Conservation (phyloP, 495 filamentous ascomycete species). For the Lentithecium fluviatile region DNA sequence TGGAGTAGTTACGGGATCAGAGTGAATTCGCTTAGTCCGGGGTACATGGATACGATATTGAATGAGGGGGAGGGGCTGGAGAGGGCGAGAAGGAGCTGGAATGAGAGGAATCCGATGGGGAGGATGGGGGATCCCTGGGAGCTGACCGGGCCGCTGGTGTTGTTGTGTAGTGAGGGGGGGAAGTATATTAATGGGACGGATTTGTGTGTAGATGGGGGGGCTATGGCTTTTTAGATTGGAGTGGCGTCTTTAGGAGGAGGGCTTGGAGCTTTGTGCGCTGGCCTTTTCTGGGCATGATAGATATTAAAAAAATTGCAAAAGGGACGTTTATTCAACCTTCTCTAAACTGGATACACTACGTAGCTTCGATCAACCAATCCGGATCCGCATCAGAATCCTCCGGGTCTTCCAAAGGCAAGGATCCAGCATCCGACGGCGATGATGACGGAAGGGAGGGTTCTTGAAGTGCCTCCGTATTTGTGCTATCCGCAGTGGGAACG, state of each 20-base stretch:
- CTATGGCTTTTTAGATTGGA: constrained; percentile 28
- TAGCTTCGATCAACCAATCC: constrained; percentile 53
- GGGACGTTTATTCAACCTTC: too few species aligned
- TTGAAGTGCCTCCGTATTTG: neutral
- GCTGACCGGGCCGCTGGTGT: constrained; percentile 63
- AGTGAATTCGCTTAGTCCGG: constrained; percentile 68
- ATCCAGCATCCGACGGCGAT: constrained; percentile 32
- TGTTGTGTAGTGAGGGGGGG: constrained; percentile 62
- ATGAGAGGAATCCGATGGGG: constrained; percentile 62
- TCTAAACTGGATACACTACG: constrained; percentile 15
- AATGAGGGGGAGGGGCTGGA: constrained; percentile 64
- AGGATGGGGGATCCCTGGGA: constrained; percentile 67
- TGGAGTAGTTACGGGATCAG: constrained; percentile 64
- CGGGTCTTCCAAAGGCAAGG: constrained; percentile 58
- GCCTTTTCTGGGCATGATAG: too few species aligned
- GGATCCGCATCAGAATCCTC: constrained; percentile 69
- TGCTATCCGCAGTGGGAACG: neutral
- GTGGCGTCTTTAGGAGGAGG: too few species aligned
- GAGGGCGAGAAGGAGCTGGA: constrained; percentile 57
- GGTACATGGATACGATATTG: constrained; percentile 80
- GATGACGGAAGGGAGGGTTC: neutral
- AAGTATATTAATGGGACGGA: constrained; percentile 68
- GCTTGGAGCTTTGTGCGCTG: too few species aligned
- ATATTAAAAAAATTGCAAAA: too few species aligned
- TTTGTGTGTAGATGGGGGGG: constrained; percentile 57